Conservation (phyloP, 1,139 yeast genomes). For the Suhomyces bolitotheri region DNA sequence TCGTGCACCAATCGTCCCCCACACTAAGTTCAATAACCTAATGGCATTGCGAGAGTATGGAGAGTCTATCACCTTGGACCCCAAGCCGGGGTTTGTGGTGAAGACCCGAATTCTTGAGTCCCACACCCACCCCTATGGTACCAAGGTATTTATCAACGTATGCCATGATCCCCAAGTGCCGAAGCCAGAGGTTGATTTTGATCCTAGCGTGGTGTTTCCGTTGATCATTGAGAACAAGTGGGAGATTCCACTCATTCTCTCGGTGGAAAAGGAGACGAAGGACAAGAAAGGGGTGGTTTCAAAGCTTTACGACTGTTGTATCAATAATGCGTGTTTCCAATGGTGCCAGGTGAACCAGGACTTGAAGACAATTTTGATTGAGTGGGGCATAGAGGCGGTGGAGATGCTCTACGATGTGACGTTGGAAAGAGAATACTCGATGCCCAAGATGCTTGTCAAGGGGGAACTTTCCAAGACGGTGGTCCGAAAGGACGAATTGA, state of each 20-base stretch:
- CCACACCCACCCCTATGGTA: conserved; percentile 31
- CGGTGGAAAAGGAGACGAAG: conserved; percentile 50
- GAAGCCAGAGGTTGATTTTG: conserved; percentile 46
- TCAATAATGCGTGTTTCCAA: conserved; percentile 58
- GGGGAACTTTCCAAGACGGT: conserved; percentile 49
- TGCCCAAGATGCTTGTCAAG: conserved; percentile 65
- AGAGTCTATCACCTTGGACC: conserved; percentile 26
- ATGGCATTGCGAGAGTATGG: conserved; percentile 13
- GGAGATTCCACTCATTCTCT: conserved; percentile 81
- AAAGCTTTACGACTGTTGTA: conserved; percentile 74
- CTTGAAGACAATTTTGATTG: conserved; percentile 49
- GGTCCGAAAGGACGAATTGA: conserved; percentile 33
- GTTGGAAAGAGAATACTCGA: conserved; percentile 44
- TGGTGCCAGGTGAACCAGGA: conserved; percentile 61
- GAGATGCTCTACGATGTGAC: conserved; percentile 49
- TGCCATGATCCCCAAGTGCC: conserved; percentile 71
- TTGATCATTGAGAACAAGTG: conserved; percentile 70
- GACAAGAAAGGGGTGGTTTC: conserved; percentile 74
- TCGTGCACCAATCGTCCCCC: no score
- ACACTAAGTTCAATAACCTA: no score
- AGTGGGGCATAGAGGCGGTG: conserved; percentile 69
- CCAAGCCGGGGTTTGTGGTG: conserved; percentile 64
- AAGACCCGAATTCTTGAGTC: conserved; percentile 53
- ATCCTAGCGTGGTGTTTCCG: conserved; percentile 60
- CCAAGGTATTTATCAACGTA: conserved; percentile 77